Conservation (phyloP, 2,329 filamentous ascomycete genomes). For the Colletotrichum falcatum region DNA sequence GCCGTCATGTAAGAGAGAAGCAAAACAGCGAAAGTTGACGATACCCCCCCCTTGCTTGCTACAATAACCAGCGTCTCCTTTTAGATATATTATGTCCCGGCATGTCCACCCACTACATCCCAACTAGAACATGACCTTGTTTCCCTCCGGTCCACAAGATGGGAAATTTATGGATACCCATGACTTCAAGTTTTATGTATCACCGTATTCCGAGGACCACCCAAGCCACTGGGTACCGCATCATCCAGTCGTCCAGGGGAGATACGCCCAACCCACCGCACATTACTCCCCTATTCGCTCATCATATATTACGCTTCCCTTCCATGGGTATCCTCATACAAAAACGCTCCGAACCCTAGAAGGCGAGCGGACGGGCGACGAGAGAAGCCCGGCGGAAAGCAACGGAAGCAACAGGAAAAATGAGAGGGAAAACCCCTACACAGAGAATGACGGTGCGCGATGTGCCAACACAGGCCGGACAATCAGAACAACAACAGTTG, state of each 20-base stretch:
- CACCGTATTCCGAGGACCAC: neutral
- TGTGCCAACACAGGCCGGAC: neutral
- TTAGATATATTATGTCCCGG: neutral
- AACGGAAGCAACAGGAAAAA: neutral
- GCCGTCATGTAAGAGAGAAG: neutral
- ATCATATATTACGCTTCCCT: neutral
- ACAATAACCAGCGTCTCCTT: neutral
- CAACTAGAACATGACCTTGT: neutral
- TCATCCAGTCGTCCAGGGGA: neutral
- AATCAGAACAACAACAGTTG: neutral
- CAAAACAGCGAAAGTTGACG: neutral
- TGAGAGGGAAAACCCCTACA: neutral
- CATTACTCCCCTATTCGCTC: neutral
- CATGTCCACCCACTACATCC: neutral
- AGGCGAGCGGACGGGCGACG: neutral
- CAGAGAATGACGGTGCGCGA: neutral
- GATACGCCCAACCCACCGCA: neutral
- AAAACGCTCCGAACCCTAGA: neutral
- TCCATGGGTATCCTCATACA: neutral
- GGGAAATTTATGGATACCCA: neutral
- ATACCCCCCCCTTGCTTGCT: neutral
- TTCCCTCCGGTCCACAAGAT: neutral
- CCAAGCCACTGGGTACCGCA: neutral
- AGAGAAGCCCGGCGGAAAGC: neutral
- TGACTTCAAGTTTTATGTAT: neutral